Conservation (phyloP, 495 filamentous ascomycete species). For the Hyaloscypha bicolor region DNA sequence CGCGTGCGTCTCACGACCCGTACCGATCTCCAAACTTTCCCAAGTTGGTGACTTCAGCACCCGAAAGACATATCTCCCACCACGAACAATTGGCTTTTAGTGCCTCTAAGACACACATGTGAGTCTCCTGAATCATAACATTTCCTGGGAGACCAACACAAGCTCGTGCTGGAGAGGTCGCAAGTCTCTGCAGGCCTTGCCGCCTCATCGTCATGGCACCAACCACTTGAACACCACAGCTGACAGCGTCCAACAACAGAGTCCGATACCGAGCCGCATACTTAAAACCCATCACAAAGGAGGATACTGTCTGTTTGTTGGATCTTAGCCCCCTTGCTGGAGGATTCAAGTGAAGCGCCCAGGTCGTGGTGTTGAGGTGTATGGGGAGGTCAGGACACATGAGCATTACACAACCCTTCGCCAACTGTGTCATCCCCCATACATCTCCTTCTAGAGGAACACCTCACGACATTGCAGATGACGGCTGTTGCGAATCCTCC, state of each 20-base stretch:
- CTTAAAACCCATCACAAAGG: constrained; percentile 1
- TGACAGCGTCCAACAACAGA: constrained; percentile 22
- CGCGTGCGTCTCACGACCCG: constrained; percentile 27
- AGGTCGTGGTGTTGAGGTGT: constrained; percentile 19
- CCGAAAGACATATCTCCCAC: constrained; percentile 15
- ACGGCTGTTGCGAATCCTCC: constrained; percentile 95
- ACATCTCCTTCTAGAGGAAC: constrained; percentile 18
- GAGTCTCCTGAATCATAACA: constrained; percentile 16
- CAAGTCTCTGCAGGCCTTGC: constrained; percentile 9
- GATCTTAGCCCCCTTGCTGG: background rate
- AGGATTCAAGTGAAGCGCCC: constrained; percentile 23
- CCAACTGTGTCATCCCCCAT: constrained; percentile 27
- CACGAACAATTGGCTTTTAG: constrained; percentile 25
- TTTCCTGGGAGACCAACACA: background rate
- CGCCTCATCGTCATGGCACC: constrained; percentile 20
- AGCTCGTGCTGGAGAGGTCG: background rate
- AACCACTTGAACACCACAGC: constrained; percentile 23
- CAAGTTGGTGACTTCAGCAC: constrained; percentile 24
- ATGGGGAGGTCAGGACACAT: constrained; percentile 17
- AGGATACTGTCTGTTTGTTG: background rate
- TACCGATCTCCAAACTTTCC: constrained; percentile 32
- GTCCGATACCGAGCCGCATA: constrained; percentile 11
- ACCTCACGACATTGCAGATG: constrained; percentile 58
- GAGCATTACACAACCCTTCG: constrained; percentile 16
- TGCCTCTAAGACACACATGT: constrained; percentile 13